These are phyloP conservation scores for Poa pratensis DNA, from an alignment of 176 grass and related monocot species.

Conservation along the genomic window DNA sequence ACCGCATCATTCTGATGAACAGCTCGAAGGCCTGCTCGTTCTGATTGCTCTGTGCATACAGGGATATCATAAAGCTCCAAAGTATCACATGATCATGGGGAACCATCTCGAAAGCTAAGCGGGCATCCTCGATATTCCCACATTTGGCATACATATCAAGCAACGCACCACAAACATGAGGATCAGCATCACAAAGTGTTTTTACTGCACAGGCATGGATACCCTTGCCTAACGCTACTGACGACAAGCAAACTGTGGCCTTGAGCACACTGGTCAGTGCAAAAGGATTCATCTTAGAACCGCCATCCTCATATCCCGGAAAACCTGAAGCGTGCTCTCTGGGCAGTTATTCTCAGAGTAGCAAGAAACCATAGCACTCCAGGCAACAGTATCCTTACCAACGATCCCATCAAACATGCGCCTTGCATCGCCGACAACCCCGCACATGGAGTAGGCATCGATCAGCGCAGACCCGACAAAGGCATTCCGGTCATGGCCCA, in stretches of 20 bases:
- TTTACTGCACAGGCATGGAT: constrained; percentile 50
- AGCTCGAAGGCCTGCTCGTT: constrained; percentile 43
- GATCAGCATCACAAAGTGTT: constrained; percentile 34
- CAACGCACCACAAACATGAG: constrained; percentile 55
- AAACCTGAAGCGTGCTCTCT: constrained; percentile 26
- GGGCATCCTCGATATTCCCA: constrained; percentile 56
- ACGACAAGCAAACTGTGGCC: constrained; percentile 39
- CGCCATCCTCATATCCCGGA: constrained; percentile 44
- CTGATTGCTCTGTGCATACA: constrained; percentile 59
- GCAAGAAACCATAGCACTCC: constrained; percentile 53
- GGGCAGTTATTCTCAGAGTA: constrained; percentile 44
- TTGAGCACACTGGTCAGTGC: constrained; percentile 49
- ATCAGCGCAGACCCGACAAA: constrained; percentile 43
- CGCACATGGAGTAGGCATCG: constrained; percentile 47
- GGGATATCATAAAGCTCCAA: constrained; percentile 57
- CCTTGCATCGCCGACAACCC: constrained; percentile 33
- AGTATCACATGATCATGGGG: constrained; percentile 48
- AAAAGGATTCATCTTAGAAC: constrained; percentile 41
- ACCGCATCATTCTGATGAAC: constrained; percentile 22
- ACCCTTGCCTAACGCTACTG: constrained; percentile 36
- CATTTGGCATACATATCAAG: constrained; percentile 57
- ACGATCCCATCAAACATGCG: constrained; percentile 26
- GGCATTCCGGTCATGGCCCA: constrained; percentile 41
- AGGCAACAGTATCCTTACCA: constrained; percentile 45
- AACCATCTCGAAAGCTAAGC: constrained; percentile 62